phyloP scores from a whole-genome alignment of 768 basidiomycete genomes.

The Boletus tomentosulus region DNA sequence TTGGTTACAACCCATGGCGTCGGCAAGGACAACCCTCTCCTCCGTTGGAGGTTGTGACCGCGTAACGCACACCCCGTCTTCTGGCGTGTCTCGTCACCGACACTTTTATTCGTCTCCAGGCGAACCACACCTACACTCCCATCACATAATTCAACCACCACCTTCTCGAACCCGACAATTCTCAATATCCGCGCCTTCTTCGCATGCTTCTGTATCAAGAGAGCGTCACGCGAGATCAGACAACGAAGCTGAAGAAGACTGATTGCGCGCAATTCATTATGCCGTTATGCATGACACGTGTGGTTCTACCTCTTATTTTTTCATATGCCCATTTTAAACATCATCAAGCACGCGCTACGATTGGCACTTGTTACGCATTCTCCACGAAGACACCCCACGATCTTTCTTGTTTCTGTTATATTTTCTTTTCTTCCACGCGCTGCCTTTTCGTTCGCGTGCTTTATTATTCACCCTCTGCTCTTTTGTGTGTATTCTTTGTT shows the following conservation, averaged over 20 bases:
- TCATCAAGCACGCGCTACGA: conserved; percentile 18
- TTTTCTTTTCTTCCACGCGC: background rate
- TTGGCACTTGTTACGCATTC: conserved; percentile 15
- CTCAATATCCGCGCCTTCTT: conserved; percentile 12
- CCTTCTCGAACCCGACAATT: conserved; percentile 15
- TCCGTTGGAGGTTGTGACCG: conserved; percentile 16
- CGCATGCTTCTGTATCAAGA: conserved; percentile 12
- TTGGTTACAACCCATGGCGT: conserved; percentile 34
- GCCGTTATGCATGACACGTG: conserved; percentile 10
- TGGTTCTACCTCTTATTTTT: background rate
- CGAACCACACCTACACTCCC: conserved; percentile 11
- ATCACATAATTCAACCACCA: conserved; percentile 14
- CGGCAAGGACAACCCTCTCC: conserved; percentile 22
- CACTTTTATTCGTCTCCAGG: conserved; percentile 11
- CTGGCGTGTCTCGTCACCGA: conserved; percentile 10
- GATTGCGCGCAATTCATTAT: conserved; percentile 14
- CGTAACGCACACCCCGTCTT: conserved; percentile 4
- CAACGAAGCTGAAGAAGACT: conserved; percentile 14
- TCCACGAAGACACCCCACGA: conserved; percentile 25
- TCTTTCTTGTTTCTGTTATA: background rate
- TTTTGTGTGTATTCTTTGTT: conserved; percentile 2
- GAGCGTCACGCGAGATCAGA: conserved; percentile 17
- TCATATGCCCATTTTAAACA: background rate
- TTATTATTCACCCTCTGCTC: background rate
- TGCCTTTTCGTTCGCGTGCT: background rate